A percentile compares a stretch with the other conserved stretches of the same genome.
phyloP scores from a whole-genome alignment of 2,329 filamentous ascomycete genomes.

The Phaeomoniella chlamydospora region DNA sequence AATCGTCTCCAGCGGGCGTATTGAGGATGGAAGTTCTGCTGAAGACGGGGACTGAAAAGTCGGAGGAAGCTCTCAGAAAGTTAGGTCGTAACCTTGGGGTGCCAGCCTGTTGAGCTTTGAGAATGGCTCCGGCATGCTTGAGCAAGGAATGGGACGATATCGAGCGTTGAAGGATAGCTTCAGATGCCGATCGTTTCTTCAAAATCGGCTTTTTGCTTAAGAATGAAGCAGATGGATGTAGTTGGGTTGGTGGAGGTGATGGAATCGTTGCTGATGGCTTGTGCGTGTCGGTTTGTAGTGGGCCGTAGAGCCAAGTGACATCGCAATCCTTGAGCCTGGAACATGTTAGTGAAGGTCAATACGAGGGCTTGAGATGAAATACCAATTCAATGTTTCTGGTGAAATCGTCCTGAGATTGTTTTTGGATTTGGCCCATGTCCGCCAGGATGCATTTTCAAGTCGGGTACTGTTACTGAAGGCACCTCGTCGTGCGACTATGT shows the following conservation, averaged over 20 bases:
- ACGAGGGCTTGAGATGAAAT: conserved; percentile 18
- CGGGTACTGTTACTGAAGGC: conserved; percentile 69
- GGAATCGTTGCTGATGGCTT: conserved; percentile 33
- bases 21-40: conserved; percentile 1
- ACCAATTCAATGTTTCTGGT: conserved; percentile 90
- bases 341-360: conserved; percentile 5
- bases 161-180: conserved; percentile 83
- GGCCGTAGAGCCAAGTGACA: conserved; percentile 94
- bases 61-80: background rate
- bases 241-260: conserved; percentile 35
- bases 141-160: conserved; percentile 77
- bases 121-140: conserved; percentile 74
- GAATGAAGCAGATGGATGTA: conserved; percentile 53
- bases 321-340: conserved; percentile 88
- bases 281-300: conserved; percentile 59
- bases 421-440: conserved; percentile 90
- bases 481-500: conserved; percentile 66
- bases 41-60: background rate
- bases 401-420: conserved; percentile 76
- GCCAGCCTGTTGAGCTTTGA: conserved; percentile 64
- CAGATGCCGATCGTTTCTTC: conserved; percentile 93
- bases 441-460: conserved; percentile 92
- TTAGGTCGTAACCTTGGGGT: conserved; percentile 14
- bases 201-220: conserved; percentile 75
- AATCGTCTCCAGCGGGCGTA: conserved; percentile 33